A percentile compares a stretch with the other conserved stretches of the same genome.
phyloP scores from a whole-genome alignment of 768 basidiomycete species.

The Suillus occidentalis region DNA sequence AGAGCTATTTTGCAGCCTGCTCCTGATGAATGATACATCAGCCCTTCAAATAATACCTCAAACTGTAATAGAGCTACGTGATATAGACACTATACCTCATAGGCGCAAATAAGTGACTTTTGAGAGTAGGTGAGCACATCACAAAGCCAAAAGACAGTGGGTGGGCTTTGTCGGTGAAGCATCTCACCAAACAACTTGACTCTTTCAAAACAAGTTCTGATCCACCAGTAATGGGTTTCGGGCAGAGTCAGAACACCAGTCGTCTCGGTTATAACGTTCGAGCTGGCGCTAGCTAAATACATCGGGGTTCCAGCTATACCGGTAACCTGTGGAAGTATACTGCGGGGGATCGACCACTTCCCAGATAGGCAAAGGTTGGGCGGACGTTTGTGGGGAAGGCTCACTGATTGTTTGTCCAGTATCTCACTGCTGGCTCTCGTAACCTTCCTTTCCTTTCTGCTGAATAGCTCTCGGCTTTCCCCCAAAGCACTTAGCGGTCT shows the following conservation, averaged over 20 bases:
- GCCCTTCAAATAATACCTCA: not conserved
- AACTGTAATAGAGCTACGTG: not conserved
- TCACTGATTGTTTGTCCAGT: too few relatives aligned
- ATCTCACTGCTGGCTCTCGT: too few relatives aligned
- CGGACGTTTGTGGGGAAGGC: too few relatives aligned
- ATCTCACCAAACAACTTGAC: not conserved
- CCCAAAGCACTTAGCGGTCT: too few relatives aligned
- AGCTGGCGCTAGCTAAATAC: too few relatives aligned
- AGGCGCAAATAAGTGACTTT: not conserved
- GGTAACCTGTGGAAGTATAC: too few relatives aligned
- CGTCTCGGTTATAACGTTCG: too few relatives aligned
- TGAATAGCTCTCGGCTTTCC: too few relatives aligned
- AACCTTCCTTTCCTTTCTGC: too few relatives aligned
- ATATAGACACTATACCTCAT: not conserved
- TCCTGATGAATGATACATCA: not conserved
- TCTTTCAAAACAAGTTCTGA: not conserved
- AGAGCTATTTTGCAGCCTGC: conserved; percentile 32
- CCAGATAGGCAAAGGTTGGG: too few relatives aligned
- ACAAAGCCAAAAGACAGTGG: not conserved
- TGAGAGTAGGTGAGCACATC: not conserved
- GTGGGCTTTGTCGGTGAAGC: not conserved
- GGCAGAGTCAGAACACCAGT: not conserved
- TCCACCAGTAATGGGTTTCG: not conserved
- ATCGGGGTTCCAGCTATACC: too few relatives aligned
- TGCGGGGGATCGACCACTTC: too few relatives aligned